These are phyloP conservation scores for Zymoseptoria passerinii DNA, from an alignment of 2,329 filamentous ascomycete species.

Conservation along the genomic window DNA sequence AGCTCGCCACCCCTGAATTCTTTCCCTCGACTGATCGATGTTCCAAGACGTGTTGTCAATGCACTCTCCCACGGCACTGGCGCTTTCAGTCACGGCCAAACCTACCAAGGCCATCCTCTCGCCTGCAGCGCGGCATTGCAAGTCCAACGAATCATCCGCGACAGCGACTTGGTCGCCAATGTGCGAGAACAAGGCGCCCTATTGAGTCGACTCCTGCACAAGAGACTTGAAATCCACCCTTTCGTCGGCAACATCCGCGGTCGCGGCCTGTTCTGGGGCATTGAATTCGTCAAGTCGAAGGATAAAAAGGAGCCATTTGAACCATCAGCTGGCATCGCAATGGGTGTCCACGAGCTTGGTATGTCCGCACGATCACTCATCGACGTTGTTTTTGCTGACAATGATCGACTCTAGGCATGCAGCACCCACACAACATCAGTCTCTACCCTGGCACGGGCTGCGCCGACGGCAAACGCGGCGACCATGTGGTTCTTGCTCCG, in stretches of 20 bases:
- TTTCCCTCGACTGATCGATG: neutral
- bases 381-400: neutral
- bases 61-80: conserved; percentile 39
- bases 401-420: conserved; percentile 28
- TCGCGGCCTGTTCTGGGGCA: conserved; percentile 50
- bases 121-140: conserved; percentile 55
- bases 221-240: conserved; percentile 37
- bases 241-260: conserved; percentile 56
- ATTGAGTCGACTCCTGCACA: conserved; percentile 39
- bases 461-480: conserved; percentile 51
- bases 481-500: conserved; percentile 63
- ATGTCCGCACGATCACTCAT: conserved; percentile 6
- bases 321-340: conserved; percentile 37
- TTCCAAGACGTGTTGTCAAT: conserved; percentile 38
- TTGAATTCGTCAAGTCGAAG: conserved; percentile 53
- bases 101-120: conserved; percentile 54
- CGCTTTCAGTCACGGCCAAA: conserved; percentile 52
- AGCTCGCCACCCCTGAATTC: neutral
- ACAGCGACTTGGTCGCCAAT: conserved; percentile 52
- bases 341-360: conserved; percentile 46
- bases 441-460: conserved; percentile 59
- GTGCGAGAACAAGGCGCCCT: conserved; percentile 46
- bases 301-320: conserved; percentile 47
- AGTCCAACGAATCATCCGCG: conserved; percentile 51
- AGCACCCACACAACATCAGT: conserved; percentile 43